These are phyloP conservation scores for Rhododendron simsii DNA, from an alignment of 148 eudicot genomes.

Conservation along the genomic window DNA sequence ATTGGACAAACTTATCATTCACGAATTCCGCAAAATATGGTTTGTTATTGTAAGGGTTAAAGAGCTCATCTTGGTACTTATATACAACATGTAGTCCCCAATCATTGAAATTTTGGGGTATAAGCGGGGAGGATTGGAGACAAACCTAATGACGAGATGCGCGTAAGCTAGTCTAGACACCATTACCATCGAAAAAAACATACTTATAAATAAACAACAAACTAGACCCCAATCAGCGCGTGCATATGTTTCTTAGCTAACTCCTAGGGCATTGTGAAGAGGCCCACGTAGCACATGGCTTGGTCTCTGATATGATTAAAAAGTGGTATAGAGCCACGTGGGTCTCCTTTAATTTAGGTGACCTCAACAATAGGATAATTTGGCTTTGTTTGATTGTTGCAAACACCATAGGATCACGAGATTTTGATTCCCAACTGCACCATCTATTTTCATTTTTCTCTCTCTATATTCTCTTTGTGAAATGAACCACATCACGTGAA, in stretches of 20 bases:
- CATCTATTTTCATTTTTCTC: not conserved
- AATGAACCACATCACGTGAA: not conserved
- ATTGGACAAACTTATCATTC: not conserved
- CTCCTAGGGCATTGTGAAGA: not conserved
- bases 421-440: not conserved
- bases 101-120: no score
- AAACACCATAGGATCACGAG: constrained; percentile 7
- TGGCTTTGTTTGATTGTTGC: not conserved
- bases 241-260: not conserved
- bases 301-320: not conserved
- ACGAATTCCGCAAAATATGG: not conserved
- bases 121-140: no score
- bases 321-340: not conserved
- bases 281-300: constrained; percentile 4
- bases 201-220: not conserved
- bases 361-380: not conserved
- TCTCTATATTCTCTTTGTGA: not conserved
- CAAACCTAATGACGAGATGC: no score
- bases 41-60: not conserved
- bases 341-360: not conserved
- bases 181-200: no score
- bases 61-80: not conserved
- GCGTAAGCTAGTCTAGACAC: no score
- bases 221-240: not conserved
- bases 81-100: no score